Conservation (phyloP, 2,329 filamentous ascomycete species). For the Sporothrix euskadiensis region DNA sequence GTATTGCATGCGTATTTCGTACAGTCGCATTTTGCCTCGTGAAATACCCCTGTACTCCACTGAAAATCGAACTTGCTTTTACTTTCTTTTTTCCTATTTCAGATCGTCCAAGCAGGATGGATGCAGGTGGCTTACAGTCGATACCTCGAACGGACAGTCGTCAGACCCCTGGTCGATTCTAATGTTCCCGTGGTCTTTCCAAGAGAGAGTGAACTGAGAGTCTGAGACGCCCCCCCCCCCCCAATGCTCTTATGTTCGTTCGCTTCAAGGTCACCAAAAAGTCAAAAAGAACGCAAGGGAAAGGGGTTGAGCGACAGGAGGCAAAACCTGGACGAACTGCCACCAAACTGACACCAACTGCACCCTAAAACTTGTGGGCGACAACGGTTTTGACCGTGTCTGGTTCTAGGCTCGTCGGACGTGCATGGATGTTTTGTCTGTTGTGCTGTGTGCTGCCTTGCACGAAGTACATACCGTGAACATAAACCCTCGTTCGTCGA, state of each 20-base stretch:
- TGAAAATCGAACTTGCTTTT: neutral
- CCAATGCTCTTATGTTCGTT: neutral
- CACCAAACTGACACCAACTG: neutral
- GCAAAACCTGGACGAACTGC: neutral
- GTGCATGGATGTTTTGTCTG: neutral
- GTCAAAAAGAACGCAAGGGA: neutral
- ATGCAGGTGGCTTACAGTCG: neutral
- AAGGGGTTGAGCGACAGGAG: neutral
- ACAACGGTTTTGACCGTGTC: neutral
- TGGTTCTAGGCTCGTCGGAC: neutral
- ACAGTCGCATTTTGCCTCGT: constrained; percentile 9
- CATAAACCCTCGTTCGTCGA: neutral
- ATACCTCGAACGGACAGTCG: neutral
- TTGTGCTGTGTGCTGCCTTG: neutral
- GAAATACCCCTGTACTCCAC: neutral
- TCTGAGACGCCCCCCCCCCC: neutral
- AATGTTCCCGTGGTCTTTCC: neutral
- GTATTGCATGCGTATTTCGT: neutral
- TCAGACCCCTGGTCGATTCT: neutral
- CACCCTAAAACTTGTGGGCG: neutral
- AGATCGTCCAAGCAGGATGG: neutral
- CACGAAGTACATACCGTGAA: too few species aligned
- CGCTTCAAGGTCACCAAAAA: neutral
- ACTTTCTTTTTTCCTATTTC: neutral
- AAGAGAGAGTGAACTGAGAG: neutral